Conservation (phyloP, 768 basidiomycete species). For the Amanita inopinata region DNA sequence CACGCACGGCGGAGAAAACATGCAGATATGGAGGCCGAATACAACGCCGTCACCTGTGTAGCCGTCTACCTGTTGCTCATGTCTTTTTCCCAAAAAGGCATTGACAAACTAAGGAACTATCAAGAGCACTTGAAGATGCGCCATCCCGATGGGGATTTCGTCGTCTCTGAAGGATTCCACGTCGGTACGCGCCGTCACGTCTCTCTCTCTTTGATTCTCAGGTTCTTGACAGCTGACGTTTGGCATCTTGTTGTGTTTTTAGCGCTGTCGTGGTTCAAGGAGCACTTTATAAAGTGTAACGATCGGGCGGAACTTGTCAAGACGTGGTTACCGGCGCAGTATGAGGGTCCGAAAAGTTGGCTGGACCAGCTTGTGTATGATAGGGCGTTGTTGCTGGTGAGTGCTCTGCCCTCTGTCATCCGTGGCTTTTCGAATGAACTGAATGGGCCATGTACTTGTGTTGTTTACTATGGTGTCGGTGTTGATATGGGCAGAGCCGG, state of each 20-base stretch:
- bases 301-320: slow-evolving; percentile 84
- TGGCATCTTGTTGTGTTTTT: slow-evolving; percentile 2
- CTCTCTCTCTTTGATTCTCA: neutral
- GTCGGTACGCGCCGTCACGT: slow-evolving; percentile 39
- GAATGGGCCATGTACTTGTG: too few relatives aligned
- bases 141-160: slow-evolving; percentile 64
- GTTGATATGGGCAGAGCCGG: slow-evolving; percentile 53
- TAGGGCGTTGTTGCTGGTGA: slow-evolving; percentile 75
- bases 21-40: slow-evolving; percentile 72
- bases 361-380: slow-evolving; percentile 92
- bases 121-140: slow-evolving; percentile 80
- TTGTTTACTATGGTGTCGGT: too few relatives aligned
- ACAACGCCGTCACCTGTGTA: slow-evolving; percentile 76
- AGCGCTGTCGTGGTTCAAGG: slow-evolving; percentile 88
- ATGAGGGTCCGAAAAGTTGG: slow-evolving; percentile 74
- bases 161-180: slow-evolving; percentile 72
- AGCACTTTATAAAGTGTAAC: slow-evolving; percentile 89
- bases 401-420: too few relatives aligned
- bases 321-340: slow-evolving; percentile 79
- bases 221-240: neutral
- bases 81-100: slow-evolving; percentile 89
- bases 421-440: too few relatives aligned
- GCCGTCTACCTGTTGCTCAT: slow-evolving; percentile 88
- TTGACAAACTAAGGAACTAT: slow-evolving; percentile 68
- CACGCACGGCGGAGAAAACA: slow-evolving; percentile 60